phyloP scores from a whole-genome alignment of 2,329 filamentous ascomycete species.

The Knufia petricola region DNA sequence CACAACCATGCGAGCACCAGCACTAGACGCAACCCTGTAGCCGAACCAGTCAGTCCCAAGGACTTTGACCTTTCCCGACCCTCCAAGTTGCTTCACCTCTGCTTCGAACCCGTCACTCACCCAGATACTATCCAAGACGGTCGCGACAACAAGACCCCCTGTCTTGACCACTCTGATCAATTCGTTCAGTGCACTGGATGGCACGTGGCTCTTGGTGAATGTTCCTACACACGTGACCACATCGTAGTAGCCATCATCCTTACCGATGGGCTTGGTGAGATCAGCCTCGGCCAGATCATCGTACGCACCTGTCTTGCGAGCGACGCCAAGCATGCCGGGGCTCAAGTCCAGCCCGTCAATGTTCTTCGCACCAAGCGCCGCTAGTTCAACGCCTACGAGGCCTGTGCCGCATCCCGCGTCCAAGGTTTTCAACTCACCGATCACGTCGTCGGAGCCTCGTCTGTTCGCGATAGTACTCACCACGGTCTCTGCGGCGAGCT shows the following conservation, averaged over 20 bases:
- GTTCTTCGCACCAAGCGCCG: slow-evolving; percentile 32
- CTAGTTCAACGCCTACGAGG: slow-evolving; percentile 42
- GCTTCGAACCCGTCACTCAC: slow-evolving; percentile 38
- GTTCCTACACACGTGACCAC: slow-evolving; percentile 47
- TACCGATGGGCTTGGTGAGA: slow-evolving; percentile 36
- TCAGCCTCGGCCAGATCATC: slow-evolving; percentile 37
- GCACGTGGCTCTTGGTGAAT: slow-evolving; percentile 47
- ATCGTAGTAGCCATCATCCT: slow-evolving; percentile 37
- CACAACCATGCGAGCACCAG: slow-evolving; percentile 11
- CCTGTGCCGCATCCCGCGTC: slow-evolving; percentile 51
- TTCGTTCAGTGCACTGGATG: slow-evolving; percentile 41
- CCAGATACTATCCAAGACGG: slow-evolving; percentile 44
- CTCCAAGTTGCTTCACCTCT: slow-evolving; percentile 33
- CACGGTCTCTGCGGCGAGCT: slow-evolving; percentile 31
- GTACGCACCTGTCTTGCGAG: slow-evolving; percentile 41
- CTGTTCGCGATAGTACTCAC: not conserved
- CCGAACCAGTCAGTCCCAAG: slow-evolving; percentile 11
- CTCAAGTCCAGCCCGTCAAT: slow-evolving; percentile 47
- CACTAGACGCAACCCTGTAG: slow-evolving; percentile 4
- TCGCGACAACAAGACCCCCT: slow-evolving; percentile 42
- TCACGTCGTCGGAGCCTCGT: not conserved
- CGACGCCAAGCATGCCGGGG: slow-evolving; percentile 45
- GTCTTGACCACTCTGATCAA: slow-evolving; percentile 38
- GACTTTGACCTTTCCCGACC: slow-evolving; percentile 29
- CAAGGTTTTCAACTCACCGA: slow-evolving; percentile 30